phyloP scores from a whole-genome alignment of 768 basidiomycete genomes.

The Paxillus rubicundulus region DNA sequence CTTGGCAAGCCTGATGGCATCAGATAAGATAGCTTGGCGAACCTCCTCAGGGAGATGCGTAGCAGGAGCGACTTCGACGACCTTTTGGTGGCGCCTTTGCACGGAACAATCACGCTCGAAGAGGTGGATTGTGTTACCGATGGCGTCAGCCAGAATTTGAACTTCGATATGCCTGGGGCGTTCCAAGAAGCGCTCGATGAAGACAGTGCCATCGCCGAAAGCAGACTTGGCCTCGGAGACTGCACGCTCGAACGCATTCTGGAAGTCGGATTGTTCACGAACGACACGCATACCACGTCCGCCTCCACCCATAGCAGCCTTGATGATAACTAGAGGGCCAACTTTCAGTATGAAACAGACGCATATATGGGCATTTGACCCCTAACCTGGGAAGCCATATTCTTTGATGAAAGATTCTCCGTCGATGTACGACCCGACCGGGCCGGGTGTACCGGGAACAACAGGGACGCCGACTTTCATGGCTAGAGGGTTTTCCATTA shows the following conservation, averaged over 20 bases:
- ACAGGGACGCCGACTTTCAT: slow-evolving; percentile 91
- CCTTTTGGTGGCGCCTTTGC: slow-evolving; percentile 96
- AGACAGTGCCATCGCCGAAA: slow-evolving; percentile 98
- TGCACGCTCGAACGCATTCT: slow-evolving; percentile 85
- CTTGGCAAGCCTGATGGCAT: slow-evolving; percentile 93
- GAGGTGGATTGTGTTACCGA: slow-evolving; percentile 94
- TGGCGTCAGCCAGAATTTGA: slow-evolving; percentile 86
- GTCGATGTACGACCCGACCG: slow-evolving; percentile 75
- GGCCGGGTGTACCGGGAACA: slow-evolving; percentile 97
- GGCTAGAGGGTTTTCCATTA: slow-evolving; percentile 44
- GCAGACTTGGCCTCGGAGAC: slow-evolving; percentile 94
- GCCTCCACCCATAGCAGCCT: slow-evolving; percentile 98
- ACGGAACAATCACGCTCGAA: slow-evolving; percentile 99
- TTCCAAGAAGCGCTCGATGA: slow-evolving; percentile 97
- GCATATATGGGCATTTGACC: neutral
- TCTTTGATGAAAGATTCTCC: slow-evolving; percentile 91
- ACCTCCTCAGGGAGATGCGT: slow-evolving; percentile 90
- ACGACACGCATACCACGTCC: slow-evolving; percentile 99
- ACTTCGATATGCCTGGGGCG: slow-evolving; percentile 98
- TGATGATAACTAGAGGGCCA: slow-evolving; percentile 80
- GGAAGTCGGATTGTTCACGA: slow-evolving; percentile 88
- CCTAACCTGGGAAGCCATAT: slow-evolving; percentile 86
- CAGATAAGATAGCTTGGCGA: slow-evolving; percentile 79
- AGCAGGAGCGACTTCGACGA: slow-evolving; percentile 97
- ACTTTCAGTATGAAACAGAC: slow-evolving; percentile 3